A percentile compares a stretch with the other conserved stretches of the same genome.
phyloP scores from a whole-genome alignment of 305 asterid species.

The Withania somnifera region DNA sequence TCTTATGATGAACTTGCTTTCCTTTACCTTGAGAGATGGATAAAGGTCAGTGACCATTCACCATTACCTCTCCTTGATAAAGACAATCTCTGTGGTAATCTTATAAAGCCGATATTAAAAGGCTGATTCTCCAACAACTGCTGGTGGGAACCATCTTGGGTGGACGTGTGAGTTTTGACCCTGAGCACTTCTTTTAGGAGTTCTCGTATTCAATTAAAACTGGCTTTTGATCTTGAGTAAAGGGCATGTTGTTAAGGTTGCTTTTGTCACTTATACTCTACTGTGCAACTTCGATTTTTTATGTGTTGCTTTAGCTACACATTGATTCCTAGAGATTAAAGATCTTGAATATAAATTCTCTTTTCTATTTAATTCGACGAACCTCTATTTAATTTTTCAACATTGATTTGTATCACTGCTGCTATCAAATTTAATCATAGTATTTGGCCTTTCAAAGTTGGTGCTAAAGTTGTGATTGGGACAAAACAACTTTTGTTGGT shows the following conservation, averaged over 20 bases:
- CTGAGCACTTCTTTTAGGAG: not conserved
- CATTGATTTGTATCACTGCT: not conserved
- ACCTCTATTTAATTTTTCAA: not conserved
- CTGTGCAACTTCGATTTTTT: not conserved
- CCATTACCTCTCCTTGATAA: not conserved
- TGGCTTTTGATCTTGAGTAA: not conserved
- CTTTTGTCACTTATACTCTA: not conserved
- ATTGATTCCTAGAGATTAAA: not conserved
- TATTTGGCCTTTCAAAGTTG: not conserved
- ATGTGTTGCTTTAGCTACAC: not conserved
- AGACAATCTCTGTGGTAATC: not conserved
- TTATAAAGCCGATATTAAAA: not conserved
- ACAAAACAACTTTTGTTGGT: not conserved
- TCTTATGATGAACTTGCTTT: not conserved
- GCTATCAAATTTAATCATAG: not conserved
- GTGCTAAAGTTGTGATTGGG: not conserved
- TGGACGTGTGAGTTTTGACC: not conserved
- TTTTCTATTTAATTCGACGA: not conserved
- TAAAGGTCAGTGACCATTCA: not conserved
- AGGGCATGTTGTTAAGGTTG: not conserved
- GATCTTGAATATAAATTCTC: not conserved
- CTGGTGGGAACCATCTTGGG: not conserved
- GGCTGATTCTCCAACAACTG: not conserved
- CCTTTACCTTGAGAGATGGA: not conserved
- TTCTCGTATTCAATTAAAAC: not conserved